Conservation (phyloP, 192 early-diverging fungal species). For the Phycomyces nitens region DNA sequence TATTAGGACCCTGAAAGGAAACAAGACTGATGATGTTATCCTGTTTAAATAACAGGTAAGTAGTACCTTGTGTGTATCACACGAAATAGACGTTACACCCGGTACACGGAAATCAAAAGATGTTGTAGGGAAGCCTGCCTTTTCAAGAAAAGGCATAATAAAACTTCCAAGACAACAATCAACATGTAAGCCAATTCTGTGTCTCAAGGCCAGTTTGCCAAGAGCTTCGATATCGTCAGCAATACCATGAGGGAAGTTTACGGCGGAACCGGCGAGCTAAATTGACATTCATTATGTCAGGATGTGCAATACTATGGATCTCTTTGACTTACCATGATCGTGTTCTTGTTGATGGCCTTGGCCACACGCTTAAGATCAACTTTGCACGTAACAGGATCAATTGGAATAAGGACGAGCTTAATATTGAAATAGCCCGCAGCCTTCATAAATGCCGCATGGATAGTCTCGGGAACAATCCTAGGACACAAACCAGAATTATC, state of each 20-base stretch:
- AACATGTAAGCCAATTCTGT: constrained; percentile 87
- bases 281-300: neutral
- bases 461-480: constrained; percentile 87
- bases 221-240: constrained; percentile 86
- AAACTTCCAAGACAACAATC: constrained; percentile 97
- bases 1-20: neutral
- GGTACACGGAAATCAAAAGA: constrained; percentile 85
- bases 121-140: constrained; percentile 83
- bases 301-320: neutral
- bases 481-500: neutral
- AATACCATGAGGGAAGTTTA: constrained; percentile 92
- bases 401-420: constrained; percentile 79
- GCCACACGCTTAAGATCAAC: constrained; percentile 76
- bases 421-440: constrained; percentile 90
- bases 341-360: constrained; percentile 85
- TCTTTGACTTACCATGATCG: constrained; percentile 60
- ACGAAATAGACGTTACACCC: constrained; percentile 92
- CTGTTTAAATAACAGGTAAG: neutral
- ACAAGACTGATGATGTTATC: neutral
- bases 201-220: constrained; percentile 70
- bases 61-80: constrained; percentile 88
- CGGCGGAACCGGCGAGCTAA: constrained; percentile 82
- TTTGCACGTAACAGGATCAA: constrained; percentile 69
- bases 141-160: constrained; percentile 89
- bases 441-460: constrained; percentile 96